A percentile compares a stretch with the other conserved stretches of the same genome.
phyloP scores from a whole-genome alignment of 2,329 filamentous ascomycete species.

The Clonostachys chloroleuca region DNA sequence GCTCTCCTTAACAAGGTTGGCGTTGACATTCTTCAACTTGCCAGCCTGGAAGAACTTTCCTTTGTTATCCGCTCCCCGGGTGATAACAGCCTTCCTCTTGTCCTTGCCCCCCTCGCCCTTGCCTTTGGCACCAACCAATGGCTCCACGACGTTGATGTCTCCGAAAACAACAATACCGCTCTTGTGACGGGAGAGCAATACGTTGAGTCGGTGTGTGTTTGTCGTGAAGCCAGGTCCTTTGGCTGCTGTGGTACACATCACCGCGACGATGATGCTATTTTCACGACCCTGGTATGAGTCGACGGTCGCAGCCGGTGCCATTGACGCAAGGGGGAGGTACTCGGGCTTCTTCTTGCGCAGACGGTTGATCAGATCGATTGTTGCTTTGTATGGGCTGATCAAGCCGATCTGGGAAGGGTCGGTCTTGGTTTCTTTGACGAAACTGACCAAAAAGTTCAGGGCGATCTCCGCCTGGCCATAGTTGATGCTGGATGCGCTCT shows the following conservation, averaged over 20 bases:
- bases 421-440: conserved; percentile 2
- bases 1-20: too few relatives aligned
- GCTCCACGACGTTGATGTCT: not conserved
- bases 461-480: not conserved
- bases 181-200: not conserved
- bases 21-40: too few relatives aligned
- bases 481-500: not conserved
- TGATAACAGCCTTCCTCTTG: too few relatives aligned
- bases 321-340: not conserved
- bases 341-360: not conserved
- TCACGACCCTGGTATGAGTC: not conserved
- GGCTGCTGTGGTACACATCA: not conserved
- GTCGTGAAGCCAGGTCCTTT: not conserved
- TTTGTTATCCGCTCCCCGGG: too few relatives aligned
- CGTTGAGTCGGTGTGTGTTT: not conserved
- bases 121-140: too few relatives aligned
- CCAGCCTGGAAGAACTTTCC: too few relatives aligned
- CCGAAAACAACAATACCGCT: conserved; percentile 1
- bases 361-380: not conserved
- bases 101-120: too few relatives aligned
- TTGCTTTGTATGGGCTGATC: not conserved
- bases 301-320: not conserved
- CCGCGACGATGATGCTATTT: not conserved
- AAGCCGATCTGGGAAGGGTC: conserved; percentile 1
- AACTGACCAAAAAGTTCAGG: conserved; percentile 5